A percentile compares a stretch with the other conserved stretches of the same genome.
phyloP scores from a whole-genome alignment of 2,329 filamentous ascomycete species.

The Nemania bipapillata region DNA sequence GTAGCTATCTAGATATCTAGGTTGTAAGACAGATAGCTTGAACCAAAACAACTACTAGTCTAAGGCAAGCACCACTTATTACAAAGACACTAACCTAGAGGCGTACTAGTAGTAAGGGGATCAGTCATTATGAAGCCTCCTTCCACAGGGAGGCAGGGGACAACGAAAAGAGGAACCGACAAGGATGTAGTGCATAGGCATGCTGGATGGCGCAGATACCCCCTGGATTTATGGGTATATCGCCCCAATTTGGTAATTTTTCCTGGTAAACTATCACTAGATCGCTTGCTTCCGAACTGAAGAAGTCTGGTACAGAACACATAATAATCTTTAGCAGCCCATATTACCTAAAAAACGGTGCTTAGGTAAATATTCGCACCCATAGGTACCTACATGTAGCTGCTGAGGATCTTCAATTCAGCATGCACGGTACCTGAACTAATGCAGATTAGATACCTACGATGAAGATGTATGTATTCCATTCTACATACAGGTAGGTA shows the following conservation, averaged over 20 bases:
- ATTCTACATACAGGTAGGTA: background rate
- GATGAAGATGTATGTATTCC: background rate
- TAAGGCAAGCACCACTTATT: background rate
- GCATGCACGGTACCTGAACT: background rate
- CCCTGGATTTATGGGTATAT: conserved; percentile 27
- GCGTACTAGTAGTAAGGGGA: conserved; percentile 9
- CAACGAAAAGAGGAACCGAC: conserved; percentile 10
- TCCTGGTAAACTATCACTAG: background rate
- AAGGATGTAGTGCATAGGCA: background rate
- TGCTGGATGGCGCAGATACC: conserved; percentile 14
- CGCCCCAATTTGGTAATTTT: conserved; percentile 22
- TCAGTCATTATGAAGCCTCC: conserved; percentile 16
- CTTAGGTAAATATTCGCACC: too few species aligned
- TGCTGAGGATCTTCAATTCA: background rate
- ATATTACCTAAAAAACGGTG: background rate
- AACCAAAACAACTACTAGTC: background rate
- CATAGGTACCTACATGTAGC: background rate
- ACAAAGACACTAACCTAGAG: conserved; percentile 9
- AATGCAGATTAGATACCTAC: background rate
- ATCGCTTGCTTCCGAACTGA: background rate
- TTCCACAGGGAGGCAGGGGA: conserved; percentile 12
- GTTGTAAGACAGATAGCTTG: background rate
- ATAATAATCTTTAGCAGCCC: background rate
- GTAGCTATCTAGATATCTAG: too few species aligned
- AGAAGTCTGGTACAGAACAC: background rate